These are phyloP conservation scores for Hemileia vastatrix DNA, from an alignment of 1,284 basidiomycete species.

Conservation along the genomic window DNA sequence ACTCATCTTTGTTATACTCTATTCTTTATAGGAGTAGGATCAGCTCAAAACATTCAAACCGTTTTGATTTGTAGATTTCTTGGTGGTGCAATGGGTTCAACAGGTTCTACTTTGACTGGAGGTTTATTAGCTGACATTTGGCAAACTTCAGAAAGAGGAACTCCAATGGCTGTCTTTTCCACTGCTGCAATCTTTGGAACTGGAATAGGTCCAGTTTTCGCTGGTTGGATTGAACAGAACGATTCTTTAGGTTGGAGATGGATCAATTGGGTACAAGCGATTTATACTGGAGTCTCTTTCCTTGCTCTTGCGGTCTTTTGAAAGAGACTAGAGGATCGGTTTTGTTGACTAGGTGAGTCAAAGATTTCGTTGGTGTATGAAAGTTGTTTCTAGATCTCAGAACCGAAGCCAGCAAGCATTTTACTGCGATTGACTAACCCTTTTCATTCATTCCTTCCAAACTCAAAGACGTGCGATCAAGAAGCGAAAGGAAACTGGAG, in stretches of 20 bases:
- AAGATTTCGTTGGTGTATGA: constrained; percentile 27
- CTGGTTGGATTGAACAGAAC: constrained; percentile 39
- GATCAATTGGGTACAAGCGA: constrained; percentile 54
- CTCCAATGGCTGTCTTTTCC: constrained; percentile 62
- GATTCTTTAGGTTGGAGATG: constrained; percentile 50
- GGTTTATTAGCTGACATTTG: constrained; percentile 61
- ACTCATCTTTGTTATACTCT: constrained; percentile 34
- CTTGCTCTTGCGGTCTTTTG: constrained; percentile 38
- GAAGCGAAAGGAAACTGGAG: constrained; percentile 46
- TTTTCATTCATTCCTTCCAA: not conserved
- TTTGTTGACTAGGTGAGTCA: constrained; percentile 55
- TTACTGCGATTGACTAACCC: constrained; percentile 46
- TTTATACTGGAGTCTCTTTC: constrained; percentile 52
- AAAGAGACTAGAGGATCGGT: constrained; percentile 58
- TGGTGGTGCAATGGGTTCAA: constrained; percentile 56
- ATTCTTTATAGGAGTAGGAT: constrained; percentile 34
- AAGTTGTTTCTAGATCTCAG: not conserved
- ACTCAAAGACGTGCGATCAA: too few relatives aligned
- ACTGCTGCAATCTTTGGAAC: constrained; percentile 54
- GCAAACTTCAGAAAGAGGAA: constrained; percentile 54
- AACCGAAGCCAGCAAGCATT: not conserved
- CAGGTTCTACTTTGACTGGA: constrained; percentile 57
- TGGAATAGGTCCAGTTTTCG: constrained; percentile 55
- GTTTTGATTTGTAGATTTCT: constrained; percentile 60
- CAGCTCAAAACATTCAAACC: constrained; percentile 54